Conservation (phyloP, 148 eudicot genomes). For the Simmondsia chinensis region DNA sequence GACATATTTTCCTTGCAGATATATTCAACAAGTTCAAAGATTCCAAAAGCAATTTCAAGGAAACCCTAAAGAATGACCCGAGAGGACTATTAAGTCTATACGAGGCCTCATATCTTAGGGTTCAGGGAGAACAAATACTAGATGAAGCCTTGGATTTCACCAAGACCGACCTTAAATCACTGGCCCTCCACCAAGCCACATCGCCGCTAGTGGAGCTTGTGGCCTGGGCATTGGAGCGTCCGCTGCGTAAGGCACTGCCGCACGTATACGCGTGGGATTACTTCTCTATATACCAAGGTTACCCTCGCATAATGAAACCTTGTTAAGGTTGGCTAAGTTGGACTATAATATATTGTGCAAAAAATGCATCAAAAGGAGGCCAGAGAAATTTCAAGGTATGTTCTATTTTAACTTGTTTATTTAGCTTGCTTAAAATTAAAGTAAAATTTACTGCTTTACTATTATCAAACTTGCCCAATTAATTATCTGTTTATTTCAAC, state of each 20-base stretch:
- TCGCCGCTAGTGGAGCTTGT: background rate
- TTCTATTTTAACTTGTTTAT: too few species aligned
- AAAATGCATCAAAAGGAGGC: slow-evolving; percentile 4
- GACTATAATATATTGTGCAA: slow-evolving; percentile 8
- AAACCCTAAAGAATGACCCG: slow-evolving; percentile 1
- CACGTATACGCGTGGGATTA: background rate
- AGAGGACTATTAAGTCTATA: slow-evolving; percentile 3
- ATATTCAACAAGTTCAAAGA: slow-evolving; percentile 8
- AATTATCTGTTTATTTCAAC: too few species aligned
- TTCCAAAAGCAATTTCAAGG: background rate
- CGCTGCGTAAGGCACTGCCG: slow-evolving; percentile 6
- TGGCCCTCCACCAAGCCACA: background rate
- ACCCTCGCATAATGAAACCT: background rate
- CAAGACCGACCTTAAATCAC: background rate
- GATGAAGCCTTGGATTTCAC: slow-evolving; percentile 12
- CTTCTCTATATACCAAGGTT: background rate
- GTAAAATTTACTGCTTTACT: too few species aligned
- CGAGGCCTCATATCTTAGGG: slow-evolving; percentile 12
- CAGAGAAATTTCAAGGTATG: too few species aligned
- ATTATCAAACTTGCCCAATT: too few species aligned
- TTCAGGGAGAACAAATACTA: slow-evolving; percentile 11
- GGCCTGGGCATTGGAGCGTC: slow-evolving; percentile 1
- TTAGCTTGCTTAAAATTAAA: too few species aligned
- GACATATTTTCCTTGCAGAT: background rate
- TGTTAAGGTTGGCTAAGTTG: slow-evolving; percentile 7